Evolutionary conservation across 192 early-diverging fungal species (phyloP), one percentile per base, ranked within the genome.

Genomic region (Coemansia aciculifera): DNA sequence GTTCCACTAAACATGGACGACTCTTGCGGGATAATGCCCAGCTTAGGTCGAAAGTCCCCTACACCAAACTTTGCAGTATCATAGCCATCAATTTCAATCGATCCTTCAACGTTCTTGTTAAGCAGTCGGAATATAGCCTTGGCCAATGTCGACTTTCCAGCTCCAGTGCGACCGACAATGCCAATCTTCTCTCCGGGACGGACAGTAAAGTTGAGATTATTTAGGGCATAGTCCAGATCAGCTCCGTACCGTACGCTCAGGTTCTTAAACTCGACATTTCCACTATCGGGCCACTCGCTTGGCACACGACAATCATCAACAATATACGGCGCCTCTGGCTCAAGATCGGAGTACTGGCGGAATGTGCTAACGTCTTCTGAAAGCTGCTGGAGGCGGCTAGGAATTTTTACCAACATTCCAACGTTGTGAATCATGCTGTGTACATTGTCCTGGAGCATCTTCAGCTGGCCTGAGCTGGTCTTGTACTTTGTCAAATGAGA

Each of bases 141-240:
- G 21, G 90, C 79, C 66, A 93, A 78, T 34, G 83, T 85, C 31
- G 75, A 75, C 52, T 90, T 91, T 12, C 90, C 89, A 17, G 90
- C 90, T 9, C 91, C 92, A 7, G 92, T 92, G 5, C 93, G 81
- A 19, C 94, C 93, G 29, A 94, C 87, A 15, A 88, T 83, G 24
- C 87, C 87, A 54, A 88, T 71, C 40, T 87, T 87, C 54, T 87
- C 86, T 8, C 88, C 89, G 0, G 86, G 81, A 7, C 78, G 78
- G 54, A 93, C 83, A 13, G 72, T 51, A 19, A 90, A 39, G 10
- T 79, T 81, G 34, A 94, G 77, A 42, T 85, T 64, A 27, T 89
- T 80, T 12, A 95, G 67, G 0, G 89, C 88, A 6, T 83, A 83
- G 21, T 67, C 24, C 64, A 66, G 60, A 11, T 68, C 73, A 8